phyloP scores from a whole-genome alignment of 805 yeast genomes.

The Schwanniomyces vanrijiae region DNA sequence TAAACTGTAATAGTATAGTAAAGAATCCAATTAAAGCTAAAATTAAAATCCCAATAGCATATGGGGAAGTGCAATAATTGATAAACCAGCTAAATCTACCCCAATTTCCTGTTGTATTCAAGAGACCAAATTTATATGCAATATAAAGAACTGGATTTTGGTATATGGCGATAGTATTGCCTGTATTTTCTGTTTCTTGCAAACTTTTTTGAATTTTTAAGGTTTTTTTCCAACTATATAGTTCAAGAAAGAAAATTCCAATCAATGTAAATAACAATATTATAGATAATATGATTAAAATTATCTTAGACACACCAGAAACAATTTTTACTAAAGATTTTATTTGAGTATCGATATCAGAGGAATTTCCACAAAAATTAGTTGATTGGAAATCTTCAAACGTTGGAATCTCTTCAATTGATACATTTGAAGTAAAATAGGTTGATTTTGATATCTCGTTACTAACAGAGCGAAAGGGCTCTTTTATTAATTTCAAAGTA shows the following conservation, averaged over 20 bases:
- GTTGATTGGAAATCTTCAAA: conserved; percentile 7
- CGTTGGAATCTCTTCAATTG: conserved; percentile 4
- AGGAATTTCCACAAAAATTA: conserved; percentile 37
- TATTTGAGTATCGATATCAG: conserved; percentile 41
- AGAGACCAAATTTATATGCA: conserved; percentile 1
- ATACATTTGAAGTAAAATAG: conserved; percentile 9
- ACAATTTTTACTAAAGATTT: conserved; percentile 27
- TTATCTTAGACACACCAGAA: conserved; percentile 32
- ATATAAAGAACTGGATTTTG: conserved; percentile 12
- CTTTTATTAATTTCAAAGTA: conserved; percentile 51
- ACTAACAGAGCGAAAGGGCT: conserved; percentile 58
- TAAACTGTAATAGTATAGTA: conserved; percentile 53
- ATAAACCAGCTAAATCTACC: conserved; percentile 39
- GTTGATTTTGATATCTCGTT: conserved; percentile 34
- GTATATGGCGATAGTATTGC: conserved; percentile 13
- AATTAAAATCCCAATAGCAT: conserved; percentile 49
- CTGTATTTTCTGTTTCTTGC: conserved; percentile 8
- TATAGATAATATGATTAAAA: conserved; percentile 29
- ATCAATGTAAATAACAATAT: conserved; percentile 41
- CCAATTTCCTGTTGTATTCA: neutral
- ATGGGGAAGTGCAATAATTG: conserved; percentile 51
- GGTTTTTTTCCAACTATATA: conserved; percentile 48
- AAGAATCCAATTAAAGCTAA: conserved; percentile 59
- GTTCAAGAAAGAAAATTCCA: conserved; percentile 47
- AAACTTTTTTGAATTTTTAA: conserved; percentile 24